Conservation (phyloP, 225 moss, liverwort and hornwort genomes). For the Marchantia paleacea region DNA sequence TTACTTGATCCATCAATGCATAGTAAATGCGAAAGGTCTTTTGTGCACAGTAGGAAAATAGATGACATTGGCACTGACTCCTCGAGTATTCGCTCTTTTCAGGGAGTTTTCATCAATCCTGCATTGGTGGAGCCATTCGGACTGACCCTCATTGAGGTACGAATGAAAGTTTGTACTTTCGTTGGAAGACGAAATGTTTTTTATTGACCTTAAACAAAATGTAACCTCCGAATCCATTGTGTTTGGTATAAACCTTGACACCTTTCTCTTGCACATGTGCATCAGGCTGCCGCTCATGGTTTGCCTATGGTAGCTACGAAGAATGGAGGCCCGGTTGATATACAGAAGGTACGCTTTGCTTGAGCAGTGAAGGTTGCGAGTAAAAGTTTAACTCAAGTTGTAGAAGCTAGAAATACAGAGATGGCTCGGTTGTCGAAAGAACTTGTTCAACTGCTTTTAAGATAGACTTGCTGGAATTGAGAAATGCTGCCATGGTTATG, state of each 20-base stretch:
- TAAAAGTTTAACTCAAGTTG: too few relatives aligned
- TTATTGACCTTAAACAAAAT: neutral
- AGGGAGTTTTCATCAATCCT: conserved; percentile 68
- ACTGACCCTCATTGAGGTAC: conserved; percentile 63
- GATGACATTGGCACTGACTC: neutral
- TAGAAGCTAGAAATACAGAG: too few relatives aligned
- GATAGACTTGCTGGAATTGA: too few relatives aligned
- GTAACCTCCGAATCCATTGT: too few relatives aligned
- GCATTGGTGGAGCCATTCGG: conserved; percentile 68
- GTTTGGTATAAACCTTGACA: neutral
- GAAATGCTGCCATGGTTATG: too few relatives aligned
- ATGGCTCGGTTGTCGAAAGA: too few relatives aligned
- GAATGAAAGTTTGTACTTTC: neutral
- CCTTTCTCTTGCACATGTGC: neutral
- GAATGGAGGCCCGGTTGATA: conserved; percentile 65
- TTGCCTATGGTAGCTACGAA: conserved; percentile 66
- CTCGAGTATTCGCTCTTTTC: neutral
- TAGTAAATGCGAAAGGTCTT: neutral
- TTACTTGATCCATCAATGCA: neutral
- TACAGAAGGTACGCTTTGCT: conserved; percentile 41
- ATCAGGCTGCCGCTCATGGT: conserved; percentile 65
- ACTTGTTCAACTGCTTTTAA: too few relatives aligned
- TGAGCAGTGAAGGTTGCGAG: too few relatives aligned
- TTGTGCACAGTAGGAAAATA: neutral
- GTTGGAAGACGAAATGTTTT: neutral